These are phyloP conservation scores for Phylloporus arenicola DNA, from an alignment of 768 basidiomycete species.

Conservation along the genomic window DNA sequence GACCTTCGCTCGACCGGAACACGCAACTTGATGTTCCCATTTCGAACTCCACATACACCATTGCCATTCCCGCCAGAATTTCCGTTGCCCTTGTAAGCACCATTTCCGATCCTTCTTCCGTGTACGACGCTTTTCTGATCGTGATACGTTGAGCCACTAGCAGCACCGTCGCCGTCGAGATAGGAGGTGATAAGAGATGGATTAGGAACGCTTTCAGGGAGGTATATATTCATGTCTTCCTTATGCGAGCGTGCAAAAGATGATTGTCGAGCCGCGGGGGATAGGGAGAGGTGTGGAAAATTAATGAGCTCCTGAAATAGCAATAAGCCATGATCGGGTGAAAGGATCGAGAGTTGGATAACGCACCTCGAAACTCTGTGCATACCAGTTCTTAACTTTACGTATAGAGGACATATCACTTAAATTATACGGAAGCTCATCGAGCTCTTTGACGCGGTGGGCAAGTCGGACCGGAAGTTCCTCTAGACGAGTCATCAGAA, in stretches of 20 bases:
- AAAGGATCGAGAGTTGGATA: background rate
- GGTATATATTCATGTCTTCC: slow-evolving; percentile 28
- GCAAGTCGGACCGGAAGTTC: slow-evolving; percentile 93
- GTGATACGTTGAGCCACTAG: slow-evolving; percentile 7
- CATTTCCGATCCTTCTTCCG: slow-evolving; percentile 10
- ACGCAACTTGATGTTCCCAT: slow-evolving; percentile 59
- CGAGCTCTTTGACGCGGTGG: slow-evolving; percentile 93
- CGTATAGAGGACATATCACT: slow-evolving; percentile 88
- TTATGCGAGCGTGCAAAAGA: slow-evolving; percentile 45
- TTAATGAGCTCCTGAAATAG: slow-evolving; percentile 75
- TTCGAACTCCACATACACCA: slow-evolving; percentile 33
- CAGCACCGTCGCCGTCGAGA: slow-evolving; percentile 30
- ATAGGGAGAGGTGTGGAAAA: slow-evolving; percentile 74
- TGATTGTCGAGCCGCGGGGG: slow-evolving; percentile 62
- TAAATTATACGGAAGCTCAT: slow-evolving; percentile 88
- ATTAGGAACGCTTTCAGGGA: slow-evolving; percentile 79
- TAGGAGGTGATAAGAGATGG: slow-evolving; percentile 49
- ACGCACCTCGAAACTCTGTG: slow-evolving; percentile 92
- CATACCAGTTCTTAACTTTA: slow-evolving; percentile 98
- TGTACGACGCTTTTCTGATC: slow-evolving; percentile 7
- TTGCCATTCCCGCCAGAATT: slow-evolving; percentile 27
- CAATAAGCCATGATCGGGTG: background rate
- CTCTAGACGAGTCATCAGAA: slow-evolving; percentile 40
- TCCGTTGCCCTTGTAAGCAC: slow-evolving; percentile 16
- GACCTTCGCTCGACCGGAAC: slow-evolving; percentile 84